A percentile compares a stretch with the other conserved stretches of the same genome.
Conservation (phyloP, 176 grass and related monocot genomes). For the Panicum miliaceum region DNA sequence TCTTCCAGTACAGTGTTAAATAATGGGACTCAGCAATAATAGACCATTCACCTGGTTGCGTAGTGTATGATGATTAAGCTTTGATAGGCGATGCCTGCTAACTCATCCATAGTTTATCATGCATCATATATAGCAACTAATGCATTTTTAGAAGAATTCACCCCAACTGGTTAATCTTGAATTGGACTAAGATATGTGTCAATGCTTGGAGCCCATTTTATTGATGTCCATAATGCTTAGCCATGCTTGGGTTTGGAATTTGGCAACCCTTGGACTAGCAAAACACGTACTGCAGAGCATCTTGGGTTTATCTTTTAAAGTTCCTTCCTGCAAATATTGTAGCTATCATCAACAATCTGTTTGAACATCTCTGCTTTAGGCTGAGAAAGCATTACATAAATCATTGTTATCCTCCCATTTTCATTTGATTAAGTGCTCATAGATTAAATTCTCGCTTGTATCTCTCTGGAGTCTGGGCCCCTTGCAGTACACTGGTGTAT, state of each 20-base stretch:
- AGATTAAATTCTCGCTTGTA: background rate
- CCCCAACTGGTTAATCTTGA: background rate
- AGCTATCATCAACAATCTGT: background rate
- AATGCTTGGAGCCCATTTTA: background rate
- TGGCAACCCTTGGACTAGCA: background rate
- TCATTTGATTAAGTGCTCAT: constrained; percentile 6
- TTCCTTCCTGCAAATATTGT: background rate
- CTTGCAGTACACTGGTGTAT: background rate
- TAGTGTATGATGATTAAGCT: constrained; percentile 19
- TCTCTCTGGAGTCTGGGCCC: background rate
- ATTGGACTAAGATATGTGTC: background rate
- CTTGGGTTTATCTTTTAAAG: background rate
- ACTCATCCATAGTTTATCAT: constrained; percentile 1
- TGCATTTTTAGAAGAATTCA: constrained; percentile 1
- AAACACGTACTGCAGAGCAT: background rate
- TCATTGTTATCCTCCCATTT: background rate
- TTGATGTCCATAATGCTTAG: background rate
- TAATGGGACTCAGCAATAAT: constrained; percentile 14
- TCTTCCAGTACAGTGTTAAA: background rate
- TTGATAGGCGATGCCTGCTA: constrained; percentile 16
- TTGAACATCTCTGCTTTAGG: constrained; percentile 9
- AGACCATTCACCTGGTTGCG: background rate
- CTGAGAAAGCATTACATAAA: constrained; percentile 14
- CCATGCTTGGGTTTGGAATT: background rate
- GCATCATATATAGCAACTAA: constrained; percentile 12